A percentile compares a stretch with the other conserved stretches of the same genome.
Evolutionary conservation across 2,329 filamentous ascomycete genomes (phyloP).

Genomic region (Neonectria punicea): DNA sequence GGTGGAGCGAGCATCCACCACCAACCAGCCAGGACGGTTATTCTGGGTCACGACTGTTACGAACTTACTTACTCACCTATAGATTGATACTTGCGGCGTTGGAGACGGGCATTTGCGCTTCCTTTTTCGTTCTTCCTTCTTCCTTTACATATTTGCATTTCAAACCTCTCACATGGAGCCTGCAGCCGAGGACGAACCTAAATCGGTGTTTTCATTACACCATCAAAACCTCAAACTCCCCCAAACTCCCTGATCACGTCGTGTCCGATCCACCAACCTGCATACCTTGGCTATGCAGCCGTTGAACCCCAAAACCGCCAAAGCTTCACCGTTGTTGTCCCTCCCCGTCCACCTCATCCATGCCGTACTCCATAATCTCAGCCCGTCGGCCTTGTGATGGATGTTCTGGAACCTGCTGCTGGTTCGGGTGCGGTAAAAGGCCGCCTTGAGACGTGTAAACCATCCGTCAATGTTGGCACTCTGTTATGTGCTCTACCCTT

Average conservation of each 20-base stretch:
- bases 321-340: neutral
- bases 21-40: too few relatives aligned
- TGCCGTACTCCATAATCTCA: neutral
- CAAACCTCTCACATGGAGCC: neutral
- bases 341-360: neutral
- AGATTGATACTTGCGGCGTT: conserved; percentile 16
- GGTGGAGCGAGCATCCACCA: too few relatives aligned
- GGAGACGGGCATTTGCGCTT: conserved; percentile 11
- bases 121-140: neutral
- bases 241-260: neutral
- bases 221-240: too few relatives aligned
- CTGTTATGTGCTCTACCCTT: neutral
- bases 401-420: neutral
- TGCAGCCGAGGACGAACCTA: neutral
- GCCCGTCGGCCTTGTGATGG: neutral
- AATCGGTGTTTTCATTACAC: too few relatives aligned
- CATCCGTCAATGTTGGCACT: neutral
- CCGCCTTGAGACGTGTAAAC: neutral
- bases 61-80: conserved; percentile 7
- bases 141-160: conserved; percentile 5
- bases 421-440: neutral
- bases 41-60: conserved; percentile 17
- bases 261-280: conserved; percentile 1
- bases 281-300: neutral
- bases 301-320: too few relatives aligned